Evolutionary conservation across 306 rosid species (phyloP).

Genomic region (Castanea sativa): DNA sequence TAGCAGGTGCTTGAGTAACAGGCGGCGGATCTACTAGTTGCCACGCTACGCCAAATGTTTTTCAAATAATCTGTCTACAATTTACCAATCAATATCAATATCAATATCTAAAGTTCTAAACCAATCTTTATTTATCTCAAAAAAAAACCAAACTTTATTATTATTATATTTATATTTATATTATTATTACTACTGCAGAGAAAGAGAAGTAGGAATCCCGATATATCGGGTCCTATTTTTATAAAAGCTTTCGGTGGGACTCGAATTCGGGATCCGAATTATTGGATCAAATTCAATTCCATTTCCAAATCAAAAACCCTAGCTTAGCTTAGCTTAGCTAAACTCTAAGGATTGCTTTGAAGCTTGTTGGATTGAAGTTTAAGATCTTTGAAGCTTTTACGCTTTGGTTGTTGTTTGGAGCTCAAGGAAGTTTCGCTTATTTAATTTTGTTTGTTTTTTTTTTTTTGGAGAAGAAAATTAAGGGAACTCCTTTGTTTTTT

Average conservation of each 20-base stretch:
- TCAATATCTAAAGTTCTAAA: not conserved
- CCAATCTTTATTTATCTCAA: not conserved
- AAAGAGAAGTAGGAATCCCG: not conserved
- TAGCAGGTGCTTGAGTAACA: not conserved
- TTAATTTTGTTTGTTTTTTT: too few relatives aligned
- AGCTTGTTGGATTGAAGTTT: not conserved
- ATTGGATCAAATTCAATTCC: not conserved
- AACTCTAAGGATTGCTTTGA: too few relatives aligned
- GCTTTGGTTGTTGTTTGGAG: slow-evolving; percentile 15
- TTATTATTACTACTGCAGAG: not conserved
- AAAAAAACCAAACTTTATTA: not conserved
- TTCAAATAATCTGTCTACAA: not conserved
- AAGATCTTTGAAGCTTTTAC: slow-evolving; percentile 16
- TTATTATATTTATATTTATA: not conserved
- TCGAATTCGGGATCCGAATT: not conserved
- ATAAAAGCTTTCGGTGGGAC: slow-evolving; percentile 7
- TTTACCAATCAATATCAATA: not conserved
- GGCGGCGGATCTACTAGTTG: slow-evolving; percentile 23
- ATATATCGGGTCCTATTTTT: not conserved
- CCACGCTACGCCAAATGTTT: slow-evolving; percentile 18
- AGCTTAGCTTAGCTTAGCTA: too few relatives aligned
- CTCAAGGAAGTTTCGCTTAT: slow-evolving; percentile 9
- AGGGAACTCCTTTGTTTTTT: not conserved
- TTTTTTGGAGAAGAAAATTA: not conserved
- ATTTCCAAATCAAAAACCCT: too few relatives aligned